Conservation (phyloP, 2,329 filamentous ascomycete species). For the Stachybotrys chlorohalonatus region DNA sequence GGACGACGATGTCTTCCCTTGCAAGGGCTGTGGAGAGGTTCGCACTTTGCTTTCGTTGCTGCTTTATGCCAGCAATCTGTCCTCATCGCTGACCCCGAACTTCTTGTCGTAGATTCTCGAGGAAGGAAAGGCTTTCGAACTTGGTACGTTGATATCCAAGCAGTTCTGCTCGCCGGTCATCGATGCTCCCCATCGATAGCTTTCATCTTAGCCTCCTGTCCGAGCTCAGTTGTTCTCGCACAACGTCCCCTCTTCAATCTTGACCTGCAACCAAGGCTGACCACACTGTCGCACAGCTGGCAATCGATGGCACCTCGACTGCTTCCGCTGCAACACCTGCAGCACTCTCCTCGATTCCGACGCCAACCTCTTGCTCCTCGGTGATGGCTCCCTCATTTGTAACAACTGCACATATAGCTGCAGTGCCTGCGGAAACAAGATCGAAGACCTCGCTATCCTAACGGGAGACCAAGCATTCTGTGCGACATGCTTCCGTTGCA, state of each 20-base stretch:
- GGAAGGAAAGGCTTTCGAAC: constrained; percentile 96
- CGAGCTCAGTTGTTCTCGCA: too few species aligned
- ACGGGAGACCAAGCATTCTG: constrained; percentile 98
- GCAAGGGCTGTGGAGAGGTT: constrained; percentile 91
- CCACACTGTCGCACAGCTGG: constrained; percentile 50
- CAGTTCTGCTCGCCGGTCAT: neutral
- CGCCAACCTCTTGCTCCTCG: constrained; percentile 91
- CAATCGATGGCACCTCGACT: constrained; percentile 97
- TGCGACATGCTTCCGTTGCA: constrained; percentile 90
- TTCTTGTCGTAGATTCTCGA: constrained; percentile 66
- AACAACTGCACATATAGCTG: constrained; percentile 99
- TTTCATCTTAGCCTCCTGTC: neutral
- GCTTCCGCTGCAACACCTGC: constrained; percentile 96
- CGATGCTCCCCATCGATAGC: neutral
- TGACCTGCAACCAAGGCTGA: neutral
- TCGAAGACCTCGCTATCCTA: constrained; percentile 93
- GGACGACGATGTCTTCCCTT: constrained; percentile 82
- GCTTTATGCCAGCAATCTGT: neutral
- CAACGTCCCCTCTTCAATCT: too few species aligned
- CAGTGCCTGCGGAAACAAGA: constrained; percentile 93
- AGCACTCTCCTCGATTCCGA: constrained; percentile 94
- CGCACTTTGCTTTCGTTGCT: constrained; percentile 14
- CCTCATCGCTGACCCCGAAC: neutral
- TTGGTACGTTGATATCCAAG: constrained; percentile 55
- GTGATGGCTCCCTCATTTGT: constrained; percentile 96